phyloP scores from a whole-genome alignment of 2,329 filamentous ascomycete genomes.

The Gyromitra esculenta region DNA sequence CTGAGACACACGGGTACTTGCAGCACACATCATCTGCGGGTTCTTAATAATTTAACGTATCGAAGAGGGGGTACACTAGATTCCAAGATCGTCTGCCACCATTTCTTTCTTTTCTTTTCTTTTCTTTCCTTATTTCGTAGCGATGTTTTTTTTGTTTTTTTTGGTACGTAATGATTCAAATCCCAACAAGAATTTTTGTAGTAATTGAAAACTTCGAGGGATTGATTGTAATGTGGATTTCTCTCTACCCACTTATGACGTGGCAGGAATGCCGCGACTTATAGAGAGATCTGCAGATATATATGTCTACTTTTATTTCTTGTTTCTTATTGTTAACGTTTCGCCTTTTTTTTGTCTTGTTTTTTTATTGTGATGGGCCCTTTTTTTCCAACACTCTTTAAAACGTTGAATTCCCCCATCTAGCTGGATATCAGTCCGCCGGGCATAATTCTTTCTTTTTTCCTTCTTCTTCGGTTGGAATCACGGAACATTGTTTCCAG shows the following conservation, averaged over 20 bases:
- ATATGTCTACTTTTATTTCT: not conserved
- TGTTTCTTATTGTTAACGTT: not conserved
- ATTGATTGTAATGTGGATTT: not conserved
- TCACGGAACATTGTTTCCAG: no score
- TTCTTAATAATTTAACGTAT: constrained; percentile 2
- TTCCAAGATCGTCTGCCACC: constrained; percentile 2
- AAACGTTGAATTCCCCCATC: not conserved
- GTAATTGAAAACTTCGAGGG: not conserved
- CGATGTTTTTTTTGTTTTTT: constrained; percentile 1
- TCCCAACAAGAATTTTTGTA: not conserved
- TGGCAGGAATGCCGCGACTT: not conserved
- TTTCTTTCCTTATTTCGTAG: not conserved
- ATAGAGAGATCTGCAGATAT: not conserved
- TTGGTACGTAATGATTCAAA: not conserved
- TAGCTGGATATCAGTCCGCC: not conserved
- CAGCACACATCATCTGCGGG: constrained; percentile 9
- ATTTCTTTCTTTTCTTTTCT: no score
- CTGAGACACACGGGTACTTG: constrained; percentile 31
- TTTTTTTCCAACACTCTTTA: not conserved
- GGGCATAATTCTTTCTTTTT: no score
- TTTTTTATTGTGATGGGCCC: not conserved
- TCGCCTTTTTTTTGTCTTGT: not conserved
- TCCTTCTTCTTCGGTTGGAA: no score
- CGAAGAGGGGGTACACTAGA: constrained; percentile 9
- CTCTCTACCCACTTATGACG: not conserved